These are phyloP conservation scores for Discostella pseudostelligera DNA, from an alignment of 108 stramenopile genomes.

Conservation along the genomic window DNA sequence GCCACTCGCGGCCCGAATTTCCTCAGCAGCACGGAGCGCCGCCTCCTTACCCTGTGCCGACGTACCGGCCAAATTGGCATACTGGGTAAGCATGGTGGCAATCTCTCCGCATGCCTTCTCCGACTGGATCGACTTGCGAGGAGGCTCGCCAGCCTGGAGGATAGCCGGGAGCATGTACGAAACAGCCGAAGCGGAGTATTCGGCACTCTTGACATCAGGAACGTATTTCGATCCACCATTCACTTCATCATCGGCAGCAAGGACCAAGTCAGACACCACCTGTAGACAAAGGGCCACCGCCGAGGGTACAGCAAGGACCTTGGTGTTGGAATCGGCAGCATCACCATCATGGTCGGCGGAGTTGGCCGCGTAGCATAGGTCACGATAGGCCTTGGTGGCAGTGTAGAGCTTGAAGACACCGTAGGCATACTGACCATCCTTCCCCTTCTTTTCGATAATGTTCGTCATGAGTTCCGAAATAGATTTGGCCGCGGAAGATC, in stretches of 20 bases:
- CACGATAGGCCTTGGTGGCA: slow-evolving; percentile 86
- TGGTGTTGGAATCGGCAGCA: slow-evolving; percentile 57
- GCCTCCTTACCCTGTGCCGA: slow-evolving; percentile 69
- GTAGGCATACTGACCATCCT: slow-evolving; percentile 90
- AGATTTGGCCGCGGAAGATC: slow-evolving; percentile 81
- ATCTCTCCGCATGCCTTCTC: slow-evolving; percentile 86
- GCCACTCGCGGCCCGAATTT: slow-evolving; percentile 69
- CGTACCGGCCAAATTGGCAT: slow-evolving; percentile 81
- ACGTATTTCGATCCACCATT: slow-evolving; percentile 91
- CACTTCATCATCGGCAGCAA: slow-evolving; percentile 85
- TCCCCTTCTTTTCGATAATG: slow-evolving; percentile 90
- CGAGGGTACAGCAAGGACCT: slow-evolving; percentile 82
- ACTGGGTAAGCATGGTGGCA: slow-evolving; percentile 77
- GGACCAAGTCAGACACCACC: slow-evolving; percentile 86
- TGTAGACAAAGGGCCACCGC: slow-evolving; percentile 84
- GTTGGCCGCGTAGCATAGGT: slow-evolving; percentile 67
- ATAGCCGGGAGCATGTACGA: slow-evolving; percentile 85
- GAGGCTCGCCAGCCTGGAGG: slow-evolving; percentile 76
- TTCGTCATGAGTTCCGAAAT: slow-evolving; percentile 90
- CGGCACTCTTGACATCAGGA: slow-evolving; percentile 85
- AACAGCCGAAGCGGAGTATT: slow-evolving; percentile 78
- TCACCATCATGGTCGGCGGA: slow-evolving; percentile 56
- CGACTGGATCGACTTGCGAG: slow-evolving; percentile 79
- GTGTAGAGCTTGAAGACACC: slow-evolving; percentile 94
- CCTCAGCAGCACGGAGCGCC: slow-evolving; percentile 64